These are phyloP conservation scores for Trichoderma arundinaceum DNA, from an alignment of 2,329 filamentous ascomycete species.

Conservation along the genomic window DNA sequence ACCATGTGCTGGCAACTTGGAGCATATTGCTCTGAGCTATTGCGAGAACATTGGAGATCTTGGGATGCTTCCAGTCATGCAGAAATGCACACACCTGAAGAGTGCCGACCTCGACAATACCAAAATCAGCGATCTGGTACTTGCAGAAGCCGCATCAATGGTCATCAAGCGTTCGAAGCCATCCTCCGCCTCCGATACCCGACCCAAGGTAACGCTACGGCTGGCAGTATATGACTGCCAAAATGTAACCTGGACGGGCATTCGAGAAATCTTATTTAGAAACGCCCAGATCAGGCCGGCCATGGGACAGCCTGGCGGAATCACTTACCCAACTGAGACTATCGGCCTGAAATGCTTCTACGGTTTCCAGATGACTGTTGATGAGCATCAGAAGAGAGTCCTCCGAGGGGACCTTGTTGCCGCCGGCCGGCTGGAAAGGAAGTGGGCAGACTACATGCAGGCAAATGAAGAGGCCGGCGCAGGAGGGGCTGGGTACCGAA, in stretches of 20 bases:
- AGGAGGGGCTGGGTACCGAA: slow-evolving; percentile 67
- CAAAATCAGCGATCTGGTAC: slow-evolving; percentile 81
- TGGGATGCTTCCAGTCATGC: slow-evolving; percentile 83
- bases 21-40: slow-evolving; percentile 86
- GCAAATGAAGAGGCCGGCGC: slow-evolving; percentile 82
- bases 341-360: slow-evolving; percentile 93
- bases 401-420: slow-evolving; percentile 74
- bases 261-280: slow-evolving; percentile 82
- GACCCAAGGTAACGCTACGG: slow-evolving; percentile 68
- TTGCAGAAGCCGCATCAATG: slow-evolving; percentile 84
- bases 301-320: slow-evolving; percentile 44
- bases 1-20: slow-evolving; percentile 72
- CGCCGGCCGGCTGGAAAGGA: slow-evolving; percentile 80
- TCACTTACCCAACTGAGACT: slow-evolving; percentile 75
- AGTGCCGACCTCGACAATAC: slow-evolving; percentile 93
- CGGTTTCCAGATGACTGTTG: slow-evolving; percentile 91
- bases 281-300: slow-evolving; percentile 75
- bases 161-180: slow-evolving; percentile 67
- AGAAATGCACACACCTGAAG: slow-evolving; percentile 70
- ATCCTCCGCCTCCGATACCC: slow-evolving; percentile 46
- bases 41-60: slow-evolving; percentile 84
- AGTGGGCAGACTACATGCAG: slow-evolving; percentile 96
- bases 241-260: slow-evolving; percentile 89
- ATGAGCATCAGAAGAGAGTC: slow-evolving; percentile 89
- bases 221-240: slow-evolving; percentile 90